These are phyloP conservation scores for Spirogloea muscicola DNA, from an alignment of 139 green algal species.

Conservation along the genomic window DNA sequence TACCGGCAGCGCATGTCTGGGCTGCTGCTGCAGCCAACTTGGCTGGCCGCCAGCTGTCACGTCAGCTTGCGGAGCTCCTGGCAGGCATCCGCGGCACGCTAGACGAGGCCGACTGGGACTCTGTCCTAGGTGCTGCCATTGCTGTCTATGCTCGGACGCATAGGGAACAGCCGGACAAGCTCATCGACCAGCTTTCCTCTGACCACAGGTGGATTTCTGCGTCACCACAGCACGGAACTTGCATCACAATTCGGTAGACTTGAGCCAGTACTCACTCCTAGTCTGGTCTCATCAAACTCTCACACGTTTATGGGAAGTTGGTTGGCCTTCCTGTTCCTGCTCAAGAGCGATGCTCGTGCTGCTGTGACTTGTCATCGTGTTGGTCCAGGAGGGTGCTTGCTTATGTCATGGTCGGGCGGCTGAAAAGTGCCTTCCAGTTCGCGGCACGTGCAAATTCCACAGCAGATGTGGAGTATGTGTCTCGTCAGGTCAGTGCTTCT, in stretches of 20 bases:
- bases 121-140: conserved; percentile 9
- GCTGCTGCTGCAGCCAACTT: conserved; percentile 11
- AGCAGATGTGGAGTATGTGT: conserved; percentile 12
- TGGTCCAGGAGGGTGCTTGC: conserved; percentile 21
- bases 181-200: conserved; percentile 21
- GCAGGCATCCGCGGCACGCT: conserved; percentile 23
- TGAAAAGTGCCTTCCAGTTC: conserved; percentile 35
- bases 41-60: neutral
- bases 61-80: conserved; percentile 6
- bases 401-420: conserved; percentile 13
- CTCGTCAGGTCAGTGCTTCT: neutral
- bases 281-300: neutral
- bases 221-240: neutral
- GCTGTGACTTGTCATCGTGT: neutral
- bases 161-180: conserved; percentile 11
- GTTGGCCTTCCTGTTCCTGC: neutral
- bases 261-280: too few relatives aligned
- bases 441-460: conserved; percentile 11
- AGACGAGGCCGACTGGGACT: conserved; percentile 21
- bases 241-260: conserved; percentile 4
- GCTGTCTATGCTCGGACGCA: conserved; percentile 20
- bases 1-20: conserved; percentile 20
- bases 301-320: neutral
- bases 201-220: conserved; percentile 11
- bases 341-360: too few relatives aligned